Evolutionary conservation across 2,329 filamentous ascomycete species (phyloP).

Genomic region (Fusarium sp.): DNA sequence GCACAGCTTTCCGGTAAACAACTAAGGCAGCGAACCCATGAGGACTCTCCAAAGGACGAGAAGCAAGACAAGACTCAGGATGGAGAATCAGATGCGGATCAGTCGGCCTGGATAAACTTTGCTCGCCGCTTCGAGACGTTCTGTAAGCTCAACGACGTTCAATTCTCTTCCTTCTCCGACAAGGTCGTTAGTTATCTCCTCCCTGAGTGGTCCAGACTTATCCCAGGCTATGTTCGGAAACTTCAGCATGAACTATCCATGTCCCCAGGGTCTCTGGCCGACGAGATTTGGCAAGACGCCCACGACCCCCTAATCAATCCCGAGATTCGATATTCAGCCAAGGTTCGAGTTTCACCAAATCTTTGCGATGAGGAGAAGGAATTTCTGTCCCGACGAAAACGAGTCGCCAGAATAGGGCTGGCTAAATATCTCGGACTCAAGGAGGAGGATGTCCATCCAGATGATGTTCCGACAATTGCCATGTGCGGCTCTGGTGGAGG

Average conservation of each 20-base stretch:
- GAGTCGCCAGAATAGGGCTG: constrained; percentile 76
- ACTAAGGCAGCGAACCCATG: constrained; percentile 5
- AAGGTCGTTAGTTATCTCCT: constrained; percentile 76
- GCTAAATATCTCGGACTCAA: constrained; percentile 83
- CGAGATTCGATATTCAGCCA: constrained; percentile 84
- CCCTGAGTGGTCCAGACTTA: constrained; percentile 81
- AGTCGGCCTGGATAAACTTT: constrained; percentile 61
- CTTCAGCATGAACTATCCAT: constrained; percentile 89
- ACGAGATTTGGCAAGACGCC: constrained; percentile 93
- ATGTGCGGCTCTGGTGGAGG: constrained; percentile 96
- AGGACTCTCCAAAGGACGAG: constrained; percentile 8
- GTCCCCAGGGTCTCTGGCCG: constrained; percentile 86
- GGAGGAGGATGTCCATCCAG: constrained; percentile 85
- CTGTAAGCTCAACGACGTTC: constrained; percentile 62
- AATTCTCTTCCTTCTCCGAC: constrained; percentile 66
- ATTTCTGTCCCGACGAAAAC: constrained; percentile 76
- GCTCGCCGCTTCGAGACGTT: constrained; percentile 62
- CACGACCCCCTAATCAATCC: constrained; percentile 86
- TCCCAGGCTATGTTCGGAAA: constrained; percentile 83
- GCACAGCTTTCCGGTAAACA: constrained; percentile 47
- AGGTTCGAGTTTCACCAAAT: constrained; percentile 82
- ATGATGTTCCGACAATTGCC: constrained; percentile 92
- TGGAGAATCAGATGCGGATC: constrained; percentile 37
- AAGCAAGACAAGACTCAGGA: constrained; percentile 33
- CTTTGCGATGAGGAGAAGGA: constrained; percentile 85